Base-by-base conservation (phyloP, 805 yeast species). In the Wickerhamiella galacta region DNA sequence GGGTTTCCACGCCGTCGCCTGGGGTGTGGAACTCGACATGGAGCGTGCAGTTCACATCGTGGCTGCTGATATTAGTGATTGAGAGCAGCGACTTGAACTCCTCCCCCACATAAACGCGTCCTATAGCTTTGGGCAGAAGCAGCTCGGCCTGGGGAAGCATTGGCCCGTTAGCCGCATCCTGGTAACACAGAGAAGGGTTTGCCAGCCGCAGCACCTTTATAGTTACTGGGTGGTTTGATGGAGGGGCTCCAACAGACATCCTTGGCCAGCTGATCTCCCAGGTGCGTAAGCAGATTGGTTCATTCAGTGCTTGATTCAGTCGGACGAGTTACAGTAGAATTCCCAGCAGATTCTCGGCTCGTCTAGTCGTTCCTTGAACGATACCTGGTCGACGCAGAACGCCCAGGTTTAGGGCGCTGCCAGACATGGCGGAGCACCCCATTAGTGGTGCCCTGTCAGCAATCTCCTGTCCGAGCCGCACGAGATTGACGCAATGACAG, bases 31-130 rank as follows among this genome's bases (percentile, higher is more conserved):
- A n/a, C 18, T 33, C 29, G 12, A 22, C 27, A 16, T 33, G 37
- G 6, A 19, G 27, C 12, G 24, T 25, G 12, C 34, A 20, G 28
- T 19, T 16, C 16, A 18, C 31, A n/a, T 14, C 9, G 8, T 28
- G 11, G 25, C 28, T 6, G 11, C n/a, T 7, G 20, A 17, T 10
- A 16, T 20, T 18, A 24, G 40, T 31, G 20, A 44, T 38, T 9
- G 40, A 36, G 12, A 52, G 29, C 27, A 52, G 31, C 31, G 52
- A 43, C 2, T 38, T 26, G 35, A 50, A 46, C 38, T 43, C 42
- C 37, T 53, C 58, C 12, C 58, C 58, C 1, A 47, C 51, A 32
- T 46, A 52, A 19, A 46, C 49, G 2, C 39, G 39, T 16, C 51
- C 50, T 32, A 44, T 36, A n/a, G 43, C 19, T n/a, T 41, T 29